Evolutionary conservation across 345 rosid genomes (phyloP), one percentile per base, ranked within the genome.

Genomic region (Draba incana): DNA sequence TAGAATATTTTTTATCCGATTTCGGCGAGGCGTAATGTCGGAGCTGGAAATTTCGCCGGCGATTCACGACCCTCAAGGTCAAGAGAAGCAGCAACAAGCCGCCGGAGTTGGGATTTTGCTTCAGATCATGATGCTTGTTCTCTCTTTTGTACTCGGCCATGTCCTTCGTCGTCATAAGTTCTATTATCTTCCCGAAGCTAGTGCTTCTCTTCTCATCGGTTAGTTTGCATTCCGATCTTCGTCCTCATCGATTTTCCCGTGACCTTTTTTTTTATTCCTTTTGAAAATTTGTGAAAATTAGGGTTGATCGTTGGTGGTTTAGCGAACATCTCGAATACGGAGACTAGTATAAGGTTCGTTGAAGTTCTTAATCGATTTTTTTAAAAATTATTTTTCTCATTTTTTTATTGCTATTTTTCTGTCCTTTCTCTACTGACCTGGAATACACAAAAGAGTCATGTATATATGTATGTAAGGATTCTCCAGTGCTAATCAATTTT

Each of bases 51-150:
- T 83, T 65, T 88, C 92, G 47, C 84, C 89, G 63, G 53, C 80
- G 66, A 78, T 70, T 66, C 82, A 68, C 45, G 79, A 67, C 38
- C 83, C 76, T 10, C 79, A 70, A 24, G 72, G 72, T 7, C 83
- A 88, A 3, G 96, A 85, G 13, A 89, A 87, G 75, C 95, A 89
- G 71, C 99, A 94, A 80, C 98, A 91, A 65, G 99, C 97, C 1
- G 98, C 99, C 5, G 98, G 99, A 53, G 95, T 94, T 10, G 99
- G 99, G 37, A 94, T 94, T 70, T 89, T 91, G 69, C 96, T 94
- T 45, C 99, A 94, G 92, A 92, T 94, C 84, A 91, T 94, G 99
- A 94, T 92, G 97, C 99, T 94, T 30, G 99, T 94, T 51, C 98
- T 91, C 74, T 94, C 98, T 66, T 94, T 94, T 77, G 96, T 94